Evolutionary conservation across 169 alveolate species (phyloP).

Genomic region (Eimeria falciformis): DNA sequence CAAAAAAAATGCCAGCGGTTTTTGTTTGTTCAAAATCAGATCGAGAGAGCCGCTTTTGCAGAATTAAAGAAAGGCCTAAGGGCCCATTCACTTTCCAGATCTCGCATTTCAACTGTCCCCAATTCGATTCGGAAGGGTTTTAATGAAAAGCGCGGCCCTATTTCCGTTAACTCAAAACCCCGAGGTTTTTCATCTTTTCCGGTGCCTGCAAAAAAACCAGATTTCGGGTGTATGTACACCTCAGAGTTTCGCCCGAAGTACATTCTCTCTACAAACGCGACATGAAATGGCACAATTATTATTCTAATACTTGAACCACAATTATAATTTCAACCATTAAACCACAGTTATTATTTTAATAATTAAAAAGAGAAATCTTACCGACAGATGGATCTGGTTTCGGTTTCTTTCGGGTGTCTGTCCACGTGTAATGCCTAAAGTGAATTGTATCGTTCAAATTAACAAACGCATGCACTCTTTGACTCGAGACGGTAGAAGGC

Average conservation of each 20-base stretch:
- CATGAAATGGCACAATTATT: no score
- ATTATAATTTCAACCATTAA: no score
- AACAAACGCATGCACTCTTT: conserved; percentile 80
- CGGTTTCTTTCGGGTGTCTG: not conserved
- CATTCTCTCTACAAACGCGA: no score
- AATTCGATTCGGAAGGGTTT: conserved; percentile 96
- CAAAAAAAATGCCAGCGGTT: no score
- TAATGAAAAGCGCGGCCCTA: conserved; percentile 97
- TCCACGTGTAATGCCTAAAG: conserved; percentile 82
- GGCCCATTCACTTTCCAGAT: conserved; percentile 98
- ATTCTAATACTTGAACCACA: no score
- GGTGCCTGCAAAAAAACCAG: no score
- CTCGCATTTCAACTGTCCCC: conserved; percentile 98
- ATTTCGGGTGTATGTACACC: no score
- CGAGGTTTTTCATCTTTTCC: no score
- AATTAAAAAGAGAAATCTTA: not conserved
- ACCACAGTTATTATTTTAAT: no score
- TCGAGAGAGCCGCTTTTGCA: no score
- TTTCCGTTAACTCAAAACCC: conserved; percentile 89
- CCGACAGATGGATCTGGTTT: not conserved
- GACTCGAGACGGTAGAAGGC: conserved; percentile 79
- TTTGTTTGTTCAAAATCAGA: no score
- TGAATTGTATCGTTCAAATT: conserved; percentile 79
- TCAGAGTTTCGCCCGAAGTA: no score
- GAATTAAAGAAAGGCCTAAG: conserved; percentile 98